Conservation (phyloP, 2,329 filamentous ascomycete species). For the Microdochium bolleyi region DNA sequence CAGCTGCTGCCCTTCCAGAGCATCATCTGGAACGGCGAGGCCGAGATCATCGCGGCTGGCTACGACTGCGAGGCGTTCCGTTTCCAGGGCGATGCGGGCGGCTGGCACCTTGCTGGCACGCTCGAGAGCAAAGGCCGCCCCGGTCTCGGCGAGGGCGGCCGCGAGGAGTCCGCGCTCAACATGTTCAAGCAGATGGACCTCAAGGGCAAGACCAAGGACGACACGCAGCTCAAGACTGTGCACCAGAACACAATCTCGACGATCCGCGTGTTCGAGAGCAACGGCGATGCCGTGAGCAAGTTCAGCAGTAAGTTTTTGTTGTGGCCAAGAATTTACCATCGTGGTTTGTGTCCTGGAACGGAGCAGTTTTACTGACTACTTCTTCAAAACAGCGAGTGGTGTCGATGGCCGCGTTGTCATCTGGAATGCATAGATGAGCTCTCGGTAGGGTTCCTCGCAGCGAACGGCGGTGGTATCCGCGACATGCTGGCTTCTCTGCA, state of each 20-base stretch:
- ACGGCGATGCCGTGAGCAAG: slow-evolving; percentile 58
- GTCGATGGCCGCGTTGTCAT: slow-evolving; percentile 78
- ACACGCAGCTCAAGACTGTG: slow-evolving; percentile 88
- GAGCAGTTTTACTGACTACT: too few relatives aligned
- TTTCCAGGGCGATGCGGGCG: slow-evolving; percentile 67
- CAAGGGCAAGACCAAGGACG: slow-evolving; percentile 84
- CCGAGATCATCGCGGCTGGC: slow-evolving; percentile 90
- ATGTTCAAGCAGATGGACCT: slow-evolving; percentile 99
- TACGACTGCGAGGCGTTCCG: slow-evolving; percentile 88
- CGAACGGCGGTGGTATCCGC: too few relatives aligned
- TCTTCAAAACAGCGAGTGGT: slow-evolving; percentile 65
- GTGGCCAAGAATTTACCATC: too few relatives aligned
- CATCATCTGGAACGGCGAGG: slow-evolving; percentile 84
- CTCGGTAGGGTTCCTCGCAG: too few relatives aligned
- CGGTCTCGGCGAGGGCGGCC: slow-evolving; percentile 47
- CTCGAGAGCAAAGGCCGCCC: slow-evolving; percentile 66
- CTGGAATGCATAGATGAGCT: not conserved
- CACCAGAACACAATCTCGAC: slow-evolving; percentile 96
- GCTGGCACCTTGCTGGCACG: slow-evolving; percentile 79
- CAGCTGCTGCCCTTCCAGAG: slow-evolving; percentile 89
- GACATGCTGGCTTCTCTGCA: too few relatives aligned
- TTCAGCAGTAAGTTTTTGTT: slow-evolving; percentile 69
- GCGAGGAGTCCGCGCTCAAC: slow-evolving; percentile 90
- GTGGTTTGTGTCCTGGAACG: too few relatives aligned
- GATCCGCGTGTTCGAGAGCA: slow-evolving; percentile 66